A percentile compares a stretch with the other conserved stretches of the same genome.
Evolutionary conservation across 2,329 filamentous ascomycete species (phyloP).

Genomic region (Colletotrichum sp.): DNA sequence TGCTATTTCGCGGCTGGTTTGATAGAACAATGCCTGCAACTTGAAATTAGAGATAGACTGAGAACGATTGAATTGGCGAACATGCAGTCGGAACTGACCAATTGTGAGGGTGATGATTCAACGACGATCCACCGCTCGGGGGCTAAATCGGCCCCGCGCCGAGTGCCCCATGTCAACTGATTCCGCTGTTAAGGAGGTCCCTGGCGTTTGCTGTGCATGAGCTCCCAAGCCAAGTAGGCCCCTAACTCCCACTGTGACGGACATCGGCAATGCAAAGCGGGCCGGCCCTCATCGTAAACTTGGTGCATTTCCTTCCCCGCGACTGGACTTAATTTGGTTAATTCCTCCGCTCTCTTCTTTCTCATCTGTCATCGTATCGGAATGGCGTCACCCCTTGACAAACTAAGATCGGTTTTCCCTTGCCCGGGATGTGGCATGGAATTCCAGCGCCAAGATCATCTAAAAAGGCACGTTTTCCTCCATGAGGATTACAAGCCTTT

Average conservation of each 20-base stretch:
- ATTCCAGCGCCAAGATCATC: background rate
- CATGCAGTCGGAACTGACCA: background rate
- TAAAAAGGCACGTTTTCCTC: background rate
- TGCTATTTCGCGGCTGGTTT: background rate
- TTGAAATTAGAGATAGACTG: background rate
- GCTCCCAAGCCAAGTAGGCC: background rate
- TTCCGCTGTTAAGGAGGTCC: background rate
- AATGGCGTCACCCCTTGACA: background rate
- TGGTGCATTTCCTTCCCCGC: background rate
- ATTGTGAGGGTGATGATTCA: background rate
- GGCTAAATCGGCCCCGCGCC: background rate
- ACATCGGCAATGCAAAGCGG: background rate
- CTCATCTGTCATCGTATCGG: background rate
- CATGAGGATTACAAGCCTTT: background rate
- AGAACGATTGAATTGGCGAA: background rate
- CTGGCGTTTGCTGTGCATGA: background rate
- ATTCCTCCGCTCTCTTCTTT: background rate
- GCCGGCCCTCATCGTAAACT: background rate
- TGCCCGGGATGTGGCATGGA: background rate
- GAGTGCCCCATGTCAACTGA: background rate
- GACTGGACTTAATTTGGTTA: background rate
- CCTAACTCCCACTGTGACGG: background rate
- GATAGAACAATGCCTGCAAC: background rate
- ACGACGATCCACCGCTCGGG: background rate
- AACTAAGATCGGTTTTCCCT: background rate